Conservation (phyloP, 2,329 filamentous ascomycete genomes). For the Cordyceps militaris region DNA sequence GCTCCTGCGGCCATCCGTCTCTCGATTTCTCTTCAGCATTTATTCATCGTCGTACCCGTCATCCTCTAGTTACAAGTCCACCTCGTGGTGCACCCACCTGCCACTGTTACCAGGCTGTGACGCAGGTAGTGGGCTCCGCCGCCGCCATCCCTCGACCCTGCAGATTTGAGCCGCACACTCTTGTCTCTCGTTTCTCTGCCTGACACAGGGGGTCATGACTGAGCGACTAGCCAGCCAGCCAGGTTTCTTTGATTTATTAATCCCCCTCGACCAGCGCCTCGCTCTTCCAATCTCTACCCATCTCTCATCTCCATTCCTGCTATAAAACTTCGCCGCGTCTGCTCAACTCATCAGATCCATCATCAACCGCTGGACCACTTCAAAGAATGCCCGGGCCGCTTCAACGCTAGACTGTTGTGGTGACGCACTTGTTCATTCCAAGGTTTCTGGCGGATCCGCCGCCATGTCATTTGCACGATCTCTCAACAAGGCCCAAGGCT, state of each 20-base stretch:
- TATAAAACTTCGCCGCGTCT: not conserved
- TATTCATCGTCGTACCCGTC: not conserved
- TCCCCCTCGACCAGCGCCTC: not conserved
- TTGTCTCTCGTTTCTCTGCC: not conserved
- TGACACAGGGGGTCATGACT: not conserved
- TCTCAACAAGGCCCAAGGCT: constrained; percentile 39
- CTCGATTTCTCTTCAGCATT: not conserved
- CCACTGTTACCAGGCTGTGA: constrained; percentile 3
- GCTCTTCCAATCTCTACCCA: not conserved
- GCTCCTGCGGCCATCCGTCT: not conserved
- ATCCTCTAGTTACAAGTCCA: not conserved
- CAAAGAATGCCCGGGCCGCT: not conserved
- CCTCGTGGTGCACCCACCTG: constrained; percentile 2
- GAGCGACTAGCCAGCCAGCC: not conserved
- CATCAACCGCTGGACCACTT: not conserved
- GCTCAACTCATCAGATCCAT: not conserved
- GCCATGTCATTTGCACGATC: constrained; percentile 41
- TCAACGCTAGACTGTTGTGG: constrained; percentile 1
- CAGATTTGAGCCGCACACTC: constrained; percentile 10
- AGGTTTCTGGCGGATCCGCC: not conserved
- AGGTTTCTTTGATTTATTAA: constrained; percentile 7
- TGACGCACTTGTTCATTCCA: not conserved
- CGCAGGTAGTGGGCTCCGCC: not conserved
- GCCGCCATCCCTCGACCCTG: constrained; percentile 5
- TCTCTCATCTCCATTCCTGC: not conserved